Percentiles rank a stretch among this genome's conserved stretches.
Evolutionary conservation across 2,329 filamentous ascomycete species (phyloP).

Genomic region (Madurella fahalii): DNA sequence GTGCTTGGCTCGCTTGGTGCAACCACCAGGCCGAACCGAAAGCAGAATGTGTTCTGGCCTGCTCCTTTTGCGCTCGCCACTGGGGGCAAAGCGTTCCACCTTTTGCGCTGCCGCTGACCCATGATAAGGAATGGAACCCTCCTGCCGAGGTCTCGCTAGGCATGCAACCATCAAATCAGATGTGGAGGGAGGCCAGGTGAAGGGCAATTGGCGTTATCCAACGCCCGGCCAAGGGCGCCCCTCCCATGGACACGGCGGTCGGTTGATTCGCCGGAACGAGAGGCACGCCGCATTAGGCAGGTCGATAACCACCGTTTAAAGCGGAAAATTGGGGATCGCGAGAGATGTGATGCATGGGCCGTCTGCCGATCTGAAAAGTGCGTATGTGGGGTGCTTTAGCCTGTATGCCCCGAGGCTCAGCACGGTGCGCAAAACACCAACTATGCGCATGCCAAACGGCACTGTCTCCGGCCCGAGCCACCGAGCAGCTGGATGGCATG

Average conservation of each 20-base stretch:
- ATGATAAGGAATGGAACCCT: constrained; percentile 16
- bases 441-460: not conserved
- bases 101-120: constrained; percentile 1
- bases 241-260: not conserved
- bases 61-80: constrained; percentile 11
- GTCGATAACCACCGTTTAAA: constrained; percentile 19
- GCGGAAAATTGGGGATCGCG: constrained; percentile 3
- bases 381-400: not conserved
- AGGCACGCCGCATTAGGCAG: constrained; percentile 24
- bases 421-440: not conserved
- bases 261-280: constrained; percentile 23
- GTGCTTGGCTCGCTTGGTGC: not conserved
- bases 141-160: constrained; percentile 6
- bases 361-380: constrained; percentile 11
- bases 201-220: not conserved
- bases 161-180: not conserved
- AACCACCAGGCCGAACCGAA: constrained; percentile 7
- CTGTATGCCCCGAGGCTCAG: not conserved
- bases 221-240: not conserved
- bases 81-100: constrained; percentile 10
- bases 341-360: not conserved
- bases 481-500: not conserved
- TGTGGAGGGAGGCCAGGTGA: too few relatives aligned
- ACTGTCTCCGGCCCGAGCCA: not conserved
- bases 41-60: constrained; percentile 17